Evolutionary conservation across 1,139 yeast species (phyloP).

Genomic region (Zygoascus sp.): DNA sequence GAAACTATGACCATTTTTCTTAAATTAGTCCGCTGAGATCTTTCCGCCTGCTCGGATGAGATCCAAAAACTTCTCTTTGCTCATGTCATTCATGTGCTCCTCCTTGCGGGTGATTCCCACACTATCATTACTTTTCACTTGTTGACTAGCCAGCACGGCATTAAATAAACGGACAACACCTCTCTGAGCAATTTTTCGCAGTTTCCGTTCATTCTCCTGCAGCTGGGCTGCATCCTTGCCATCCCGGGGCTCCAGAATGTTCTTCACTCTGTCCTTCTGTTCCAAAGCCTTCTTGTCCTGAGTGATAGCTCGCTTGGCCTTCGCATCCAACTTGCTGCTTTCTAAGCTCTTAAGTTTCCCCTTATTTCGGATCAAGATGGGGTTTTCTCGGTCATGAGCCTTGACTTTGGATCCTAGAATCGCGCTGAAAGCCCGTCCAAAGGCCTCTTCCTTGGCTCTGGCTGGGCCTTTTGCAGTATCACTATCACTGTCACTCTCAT

Average conservation of each 20-base stretch:
- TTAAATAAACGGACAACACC: constrained; percentile 92
- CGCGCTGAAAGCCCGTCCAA: constrained; percentile 79
- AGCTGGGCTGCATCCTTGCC: constrained; percentile 44
- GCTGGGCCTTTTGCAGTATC: constrained; percentile 19
- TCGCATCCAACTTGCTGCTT: constrained; percentile 73
- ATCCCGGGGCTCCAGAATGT: constrained; percentile 56
- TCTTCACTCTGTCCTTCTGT: constrained; percentile 63
- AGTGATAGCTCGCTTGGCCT: constrained; percentile 68
- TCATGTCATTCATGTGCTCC: constrained; percentile 54
- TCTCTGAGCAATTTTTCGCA: constrained; percentile 82
- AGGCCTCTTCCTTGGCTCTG: constrained; percentile 32
- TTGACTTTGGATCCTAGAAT: constrained; percentile 81
- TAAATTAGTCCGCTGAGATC: constrained; percentile 1
- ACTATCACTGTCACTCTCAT: constrained; percentile 15
- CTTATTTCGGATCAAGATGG: constrained; percentile 74
- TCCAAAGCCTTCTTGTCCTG: constrained; percentile 66
- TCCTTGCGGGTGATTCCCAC: constrained; percentile 43
- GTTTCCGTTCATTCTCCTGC: constrained; percentile 63
- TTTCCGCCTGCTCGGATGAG: constrained; percentile 73
- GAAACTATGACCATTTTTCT: neutral
- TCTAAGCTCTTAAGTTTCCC: constrained; percentile 67
- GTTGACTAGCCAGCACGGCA: constrained; percentile 84
- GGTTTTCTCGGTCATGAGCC: constrained; percentile 83
- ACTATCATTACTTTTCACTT: constrained; percentile 34
- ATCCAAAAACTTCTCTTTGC: constrained; percentile 86